Evolutionary conservation across 495 filamentous ascomycete species (phyloP), one percentile per base, ranked within the genome.

Genomic region (Aspergillus mulundensis): DNA sequence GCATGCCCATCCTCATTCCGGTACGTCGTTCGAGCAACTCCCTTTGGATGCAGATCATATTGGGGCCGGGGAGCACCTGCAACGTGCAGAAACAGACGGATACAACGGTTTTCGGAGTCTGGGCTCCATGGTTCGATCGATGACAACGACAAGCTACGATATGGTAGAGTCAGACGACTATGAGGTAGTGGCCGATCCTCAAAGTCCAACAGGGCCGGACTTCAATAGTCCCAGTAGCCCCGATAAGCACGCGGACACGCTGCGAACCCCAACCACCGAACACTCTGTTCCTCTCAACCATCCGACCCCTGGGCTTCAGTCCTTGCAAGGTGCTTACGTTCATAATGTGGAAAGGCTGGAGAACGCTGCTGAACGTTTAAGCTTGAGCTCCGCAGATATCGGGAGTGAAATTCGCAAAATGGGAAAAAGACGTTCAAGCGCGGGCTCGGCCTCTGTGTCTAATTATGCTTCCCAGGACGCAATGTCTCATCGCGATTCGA

Each of bases 271-370:
- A 28, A 85, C 85, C 53, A 70, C 74, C 24, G 83, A 81, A 43
- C 74, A 76, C 24, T 79, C 82, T 39, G 67, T 84, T 25, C 75
- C 79, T 50, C 77, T 92, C 50, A 84, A 78, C 57, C 89, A 94
- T 67, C 90, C 90, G 18, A 87, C 80, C 5, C 89, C 89, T 19
- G 89, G 91, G 70, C 71, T 87, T 36, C 85, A 87, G 63, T 82
- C 85, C 19, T 72, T 88, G 41, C 87, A 89, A 62, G 86, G 87
- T 21, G 87, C 87, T 25, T 89, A 87, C 63, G 71, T 84, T 19
- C 79, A 81, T 65, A 93, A 92, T 76, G 85, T 95, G 54, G 87
- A 91, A 66, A 82, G 87, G 41, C 75, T 96, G 59, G 91, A 96
- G 64, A 81, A 85, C 58, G 88, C 84, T 40, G 91, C 91, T 21